A percentile compares a stretch with the other conserved stretches of the same genome.
Evolutionary conservation across 352 stramenopile genomes (phyloP).

Genomic region (Phytophthora vignae): DNA sequence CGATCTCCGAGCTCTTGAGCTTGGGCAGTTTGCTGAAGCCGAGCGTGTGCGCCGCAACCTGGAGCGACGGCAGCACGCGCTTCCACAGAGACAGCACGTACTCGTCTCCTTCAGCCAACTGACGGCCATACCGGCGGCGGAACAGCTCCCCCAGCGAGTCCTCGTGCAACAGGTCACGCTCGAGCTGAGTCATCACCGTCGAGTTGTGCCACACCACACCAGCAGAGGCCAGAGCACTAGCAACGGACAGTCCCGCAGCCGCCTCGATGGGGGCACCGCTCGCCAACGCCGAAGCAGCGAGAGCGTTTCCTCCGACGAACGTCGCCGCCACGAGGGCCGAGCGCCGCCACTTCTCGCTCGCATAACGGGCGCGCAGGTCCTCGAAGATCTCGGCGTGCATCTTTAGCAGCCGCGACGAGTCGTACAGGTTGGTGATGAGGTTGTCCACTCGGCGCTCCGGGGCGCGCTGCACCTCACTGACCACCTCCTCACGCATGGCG

Average conservation of each 20-base stretch:
- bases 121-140: conserved; percentile 92
- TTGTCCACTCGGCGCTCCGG: conserved; percentile 99
- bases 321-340: conserved; percentile 67
- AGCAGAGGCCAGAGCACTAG: conserved; percentile 78
- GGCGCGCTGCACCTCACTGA: conserved; percentile 97
- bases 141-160: conserved; percentile 94
- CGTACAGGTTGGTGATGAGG: conserved; percentile 98
- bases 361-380: conserved; percentile 81
- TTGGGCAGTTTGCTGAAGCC: conserved; percentile 88
- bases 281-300: conserved; percentile 82
- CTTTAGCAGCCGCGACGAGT: conserved; percentile 91
- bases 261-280: conserved; percentile 85
- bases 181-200: conserved; percentile 84
- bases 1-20: conserved; percentile 83
- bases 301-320: conserved; percentile 76
- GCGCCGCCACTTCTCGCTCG: conserved; percentile 83
- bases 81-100: conserved; percentile 96
- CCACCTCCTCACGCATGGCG: conserved; percentile 96
- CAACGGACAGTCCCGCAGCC: conserved; percentile 79
- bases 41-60: conserved; percentile 88
- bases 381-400: conserved; percentile 95
- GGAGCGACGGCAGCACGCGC: conserved; percentile 85
- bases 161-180: conserved; percentile 87
- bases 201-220: conserved; percentile 93
- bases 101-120: conserved; percentile 98